Base-by-base conservation (phyloP, 1,284 basidiomycete genomes). In the Marasmius sp. region DNA sequence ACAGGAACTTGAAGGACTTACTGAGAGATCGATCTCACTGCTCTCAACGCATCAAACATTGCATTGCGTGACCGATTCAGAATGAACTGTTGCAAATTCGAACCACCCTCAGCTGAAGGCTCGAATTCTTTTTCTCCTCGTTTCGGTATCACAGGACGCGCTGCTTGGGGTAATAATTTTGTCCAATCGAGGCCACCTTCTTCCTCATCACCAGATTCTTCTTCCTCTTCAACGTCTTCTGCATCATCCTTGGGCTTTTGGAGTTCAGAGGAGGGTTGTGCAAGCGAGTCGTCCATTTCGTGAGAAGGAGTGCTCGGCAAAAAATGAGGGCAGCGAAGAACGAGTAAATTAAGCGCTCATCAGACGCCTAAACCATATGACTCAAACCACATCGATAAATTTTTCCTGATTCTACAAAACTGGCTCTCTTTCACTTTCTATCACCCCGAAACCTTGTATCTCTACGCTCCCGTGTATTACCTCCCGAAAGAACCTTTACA, bases 81-180 rank as follows among this genome's bases (percentile, higher is more conserved):
- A 47, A 89, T 80, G 73, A 93, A 89, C 27, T 86, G 77, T 66
- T 96, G 93, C n/a, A 97, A 80, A 60, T 89, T 88, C 53, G 94
- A 93, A 18, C 87, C 85, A 61, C 92, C 85, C 49, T 86, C 82
- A 58, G 83, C 76, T 67, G 83, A 75, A 3, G 97, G 97, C 74
- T 98, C 96, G 68, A 96, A 98, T 68, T 97, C 95, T 73, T 98
- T 97, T 74, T 97, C 95, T 4, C 95, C 95, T 34, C 95, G 85
- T 74, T 93, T 95, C 10, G 95, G 95, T 59, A 97, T 96, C 7
- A 77, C 74, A 38, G 80, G 78, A 59, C 79, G 76, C n/a, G 75
- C 68, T 48, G 75, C 68, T 33, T 71, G 68, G 57, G 77, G 76
- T n/a, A 74, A 68, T 58, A 82, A 64, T 68, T 80, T 81, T 49